A percentile compares a stretch with the other conserved stretches of the same genome.
Evolutionary conservation across 345 rosid genomes (phyloP).

Genomic region (Boechera divaricarpa): DNA sequence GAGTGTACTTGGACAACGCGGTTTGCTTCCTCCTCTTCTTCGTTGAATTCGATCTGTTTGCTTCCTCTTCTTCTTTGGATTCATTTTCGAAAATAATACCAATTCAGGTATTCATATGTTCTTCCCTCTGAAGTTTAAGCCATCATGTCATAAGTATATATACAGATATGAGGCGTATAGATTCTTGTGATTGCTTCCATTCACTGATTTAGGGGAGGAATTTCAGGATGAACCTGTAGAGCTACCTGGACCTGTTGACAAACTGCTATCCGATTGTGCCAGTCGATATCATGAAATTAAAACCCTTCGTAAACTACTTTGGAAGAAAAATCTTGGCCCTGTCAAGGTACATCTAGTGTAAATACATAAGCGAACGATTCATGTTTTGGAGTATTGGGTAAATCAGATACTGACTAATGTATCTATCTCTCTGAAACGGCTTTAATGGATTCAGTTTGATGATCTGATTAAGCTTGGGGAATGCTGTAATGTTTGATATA

Average conservation of each 20-base stretch:
- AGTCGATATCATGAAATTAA: slow-evolving; percentile 77
- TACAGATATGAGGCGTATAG: background rate
- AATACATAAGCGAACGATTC: background rate
- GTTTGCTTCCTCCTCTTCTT: too few relatives aligned
- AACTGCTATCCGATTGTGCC: slow-evolving; percentile 81
- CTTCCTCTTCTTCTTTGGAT: too few relatives aligned
- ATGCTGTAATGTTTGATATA: slow-evolving; percentile 46
- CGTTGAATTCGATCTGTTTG: too few relatives aligned
- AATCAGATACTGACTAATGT: background rate
- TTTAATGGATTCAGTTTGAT: slow-evolving; percentile 54
- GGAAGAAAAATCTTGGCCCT: slow-evolving; percentile 97
- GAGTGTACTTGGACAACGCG: too few relatives aligned
- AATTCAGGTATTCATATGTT: background rate
- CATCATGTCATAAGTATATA: background rate
- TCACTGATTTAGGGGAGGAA: slow-evolving; percentile 15
- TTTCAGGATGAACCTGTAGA: slow-evolving; percentile 88
- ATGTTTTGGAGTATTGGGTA: background rate
- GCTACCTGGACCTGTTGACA: slow-evolving; percentile 74
- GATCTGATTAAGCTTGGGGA: slow-evolving; percentile 39
- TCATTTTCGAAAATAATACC: too few relatives aligned
- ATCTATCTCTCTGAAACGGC: slow-evolving; percentile 17
- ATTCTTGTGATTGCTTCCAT: slow-evolving; percentile 9
- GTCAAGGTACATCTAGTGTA: slow-evolving; percentile 65
- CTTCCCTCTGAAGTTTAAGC: slow-evolving; percentile 2
- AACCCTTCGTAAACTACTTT: slow-evolving; percentile 91